A percentile compares a stretch with the other conserved stretches of the same genome.
These are phyloP conservation scores for Pochonia chlamydosporia DNA, from an alignment of 2,329 filamentous ascomycete species.

Conservation along the genomic window DNA sequence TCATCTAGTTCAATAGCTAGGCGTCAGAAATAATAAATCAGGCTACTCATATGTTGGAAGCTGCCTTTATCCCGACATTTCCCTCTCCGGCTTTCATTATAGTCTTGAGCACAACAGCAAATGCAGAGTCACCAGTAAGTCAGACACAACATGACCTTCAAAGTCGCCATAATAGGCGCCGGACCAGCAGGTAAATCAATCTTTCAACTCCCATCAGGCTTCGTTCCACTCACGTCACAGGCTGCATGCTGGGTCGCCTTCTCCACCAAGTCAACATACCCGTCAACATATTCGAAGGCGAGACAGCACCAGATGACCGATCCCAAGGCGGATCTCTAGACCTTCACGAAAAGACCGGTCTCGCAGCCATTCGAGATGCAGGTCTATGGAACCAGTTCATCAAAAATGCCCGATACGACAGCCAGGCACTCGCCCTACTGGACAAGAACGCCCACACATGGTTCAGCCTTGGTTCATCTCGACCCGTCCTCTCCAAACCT, in stretches of 20 bases:
- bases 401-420: constrained; percentile 44
- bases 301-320: constrained; percentile 35
- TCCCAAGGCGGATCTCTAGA: constrained; percentile 49
- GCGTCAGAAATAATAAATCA: no score
- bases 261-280: constrained; percentile 40
- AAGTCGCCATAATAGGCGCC: constrained; percentile 21
- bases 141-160: constrained; percentile 4
- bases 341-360: constrained; percentile 44
- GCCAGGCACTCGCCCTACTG: constrained; percentile 42
- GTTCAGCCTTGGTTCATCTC: constrained; percentile 22
- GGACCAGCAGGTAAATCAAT: constrained; percentile 19
- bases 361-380: constrained; percentile 44
- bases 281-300: constrained; percentile 45
- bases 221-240: no score
- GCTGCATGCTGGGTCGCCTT: constrained; percentile 37
- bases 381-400: constrained; percentile 44
- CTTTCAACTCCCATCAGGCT: no score
- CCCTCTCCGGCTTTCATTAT: no score
- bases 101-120: no score
- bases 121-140: no score
- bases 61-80: no score
- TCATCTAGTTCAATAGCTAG: no score
- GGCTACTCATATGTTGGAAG: no score
- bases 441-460: constrained; percentile 33
- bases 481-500: constrained; percentile 18